phyloP scores from a whole-genome alignment of 2,329 filamentous ascomycete genomes.

The Pyrenophora teres region DNA sequence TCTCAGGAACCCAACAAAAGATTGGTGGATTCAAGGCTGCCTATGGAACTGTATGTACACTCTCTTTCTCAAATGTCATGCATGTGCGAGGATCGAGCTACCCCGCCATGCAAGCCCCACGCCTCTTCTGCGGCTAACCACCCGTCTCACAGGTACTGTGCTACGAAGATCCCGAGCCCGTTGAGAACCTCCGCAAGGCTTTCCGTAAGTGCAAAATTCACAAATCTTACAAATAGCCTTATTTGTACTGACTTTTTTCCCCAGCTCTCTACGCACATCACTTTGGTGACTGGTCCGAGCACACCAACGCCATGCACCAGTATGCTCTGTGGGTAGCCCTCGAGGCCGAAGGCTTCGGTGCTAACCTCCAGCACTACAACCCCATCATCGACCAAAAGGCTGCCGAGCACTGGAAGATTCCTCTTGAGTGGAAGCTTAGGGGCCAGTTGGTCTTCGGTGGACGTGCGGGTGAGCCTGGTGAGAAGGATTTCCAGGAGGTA shows the following conservation, averaged over 20 bases:
- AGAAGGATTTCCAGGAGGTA: slow-evolving; percentile 68
- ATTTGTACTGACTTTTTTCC: background rate
- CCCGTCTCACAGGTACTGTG: slow-evolving; percentile 67
- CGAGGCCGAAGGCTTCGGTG: slow-evolving; percentile 81
- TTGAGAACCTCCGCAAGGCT: slow-evolving; percentile 69
- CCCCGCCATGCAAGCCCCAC: slow-evolving; percentile 20
- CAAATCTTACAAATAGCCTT: background rate
- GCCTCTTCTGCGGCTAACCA: slow-evolving; percentile 13
- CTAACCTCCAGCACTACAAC: slow-evolving; percentile 94
- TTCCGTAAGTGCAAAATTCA: slow-evolving; percentile 50
- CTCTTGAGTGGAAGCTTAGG: slow-evolving; percentile 73
- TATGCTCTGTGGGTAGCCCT: slow-evolving; percentile 80
- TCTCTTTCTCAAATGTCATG: background rate
- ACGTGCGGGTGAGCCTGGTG: slow-evolving; percentile 57
- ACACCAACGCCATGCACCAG: slow-evolving; percentile 83
- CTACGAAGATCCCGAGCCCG: slow-evolving; percentile 75
- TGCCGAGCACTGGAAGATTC: slow-evolving; percentile 69
- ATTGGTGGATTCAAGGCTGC: slow-evolving; percentile 68
- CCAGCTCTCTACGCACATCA: slow-evolving; percentile 71
- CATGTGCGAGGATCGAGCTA: background rate
- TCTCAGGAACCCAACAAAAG: slow-evolving; percentile 58
- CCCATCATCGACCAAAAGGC: slow-evolving; percentile 79
- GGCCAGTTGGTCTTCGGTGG: slow-evolving; percentile 86
- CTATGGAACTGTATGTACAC: slow-evolving; percentile 71
- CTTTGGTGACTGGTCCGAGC: slow-evolving; percentile 76